These are phyloP conservation scores for Microdochium trichocladiopsis DNA, from an alignment of 2,329 filamentous ascomycete species.

Conservation along the genomic window DNA sequence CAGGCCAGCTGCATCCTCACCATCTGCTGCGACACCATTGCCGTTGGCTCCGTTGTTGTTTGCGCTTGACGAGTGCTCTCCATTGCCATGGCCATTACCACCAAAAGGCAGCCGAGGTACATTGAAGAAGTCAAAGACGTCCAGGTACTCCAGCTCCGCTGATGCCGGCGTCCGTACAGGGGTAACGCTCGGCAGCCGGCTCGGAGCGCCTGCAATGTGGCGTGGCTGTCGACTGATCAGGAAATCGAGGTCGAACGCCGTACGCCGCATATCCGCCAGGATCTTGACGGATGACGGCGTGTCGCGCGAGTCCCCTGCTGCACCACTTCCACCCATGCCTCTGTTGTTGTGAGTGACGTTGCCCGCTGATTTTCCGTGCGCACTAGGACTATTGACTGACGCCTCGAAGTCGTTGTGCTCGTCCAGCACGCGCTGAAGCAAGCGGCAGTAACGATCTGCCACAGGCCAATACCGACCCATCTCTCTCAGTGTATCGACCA, in stretches of 20 bases:
- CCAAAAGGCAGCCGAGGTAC: conserved; percentile 63
- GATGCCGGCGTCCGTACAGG: conserved; percentile 64
- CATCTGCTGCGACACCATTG: not conserved
- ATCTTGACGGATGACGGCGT: conserved; percentile 82
- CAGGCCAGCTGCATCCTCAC: not conserved
- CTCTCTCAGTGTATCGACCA: conserved; percentile 73
- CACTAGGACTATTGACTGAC: conserved; percentile 29
- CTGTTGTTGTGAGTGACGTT: not conserved
- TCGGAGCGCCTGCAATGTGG: conserved; percentile 30
- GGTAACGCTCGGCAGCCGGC: conserved; percentile 44
- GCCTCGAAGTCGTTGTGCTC: conserved; percentile 77
- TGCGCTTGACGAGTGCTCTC: too few relatives aligned
- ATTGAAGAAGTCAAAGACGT: conserved; percentile 95
- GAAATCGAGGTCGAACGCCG: conserved; percentile 84
- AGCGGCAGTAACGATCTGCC: conserved; percentile 70
- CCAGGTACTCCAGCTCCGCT: conserved; percentile 83
- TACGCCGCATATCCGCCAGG: conserved; percentile 83
- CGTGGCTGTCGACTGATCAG: conserved; percentile 76
- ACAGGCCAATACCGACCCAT: conserved; percentile 85
- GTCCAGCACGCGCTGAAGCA: conserved; percentile 77
- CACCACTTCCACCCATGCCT: not conserved
- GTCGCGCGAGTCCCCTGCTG: conserved; percentile 59
- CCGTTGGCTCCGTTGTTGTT: not conserved
- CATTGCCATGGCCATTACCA: conserved; percentile 21
- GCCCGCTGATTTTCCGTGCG: conserved; percentile 6